A percentile compares a stretch with the other conserved stretches of the same genome.
phyloP scores from a whole-genome alignment of 768 basidiomycete genomes.

The Russula compacta region DNA sequence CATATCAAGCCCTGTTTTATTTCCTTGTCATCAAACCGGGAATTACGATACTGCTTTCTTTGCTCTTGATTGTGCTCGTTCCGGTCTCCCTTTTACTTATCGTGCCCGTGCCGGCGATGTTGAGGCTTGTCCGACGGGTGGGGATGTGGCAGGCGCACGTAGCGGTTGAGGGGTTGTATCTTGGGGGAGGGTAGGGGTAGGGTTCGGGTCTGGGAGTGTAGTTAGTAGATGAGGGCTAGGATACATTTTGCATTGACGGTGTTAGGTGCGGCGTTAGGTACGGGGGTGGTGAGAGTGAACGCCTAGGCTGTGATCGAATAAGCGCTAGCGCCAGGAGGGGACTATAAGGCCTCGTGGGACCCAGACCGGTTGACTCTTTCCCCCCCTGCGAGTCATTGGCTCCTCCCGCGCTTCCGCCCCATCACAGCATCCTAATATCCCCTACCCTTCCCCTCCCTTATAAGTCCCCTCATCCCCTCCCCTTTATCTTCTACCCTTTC shows the following conservation, averaged over 20 bases:
- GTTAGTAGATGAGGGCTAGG: neutral
- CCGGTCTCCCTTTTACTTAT: constrained; percentile 51
- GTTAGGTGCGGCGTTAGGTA: neutral
- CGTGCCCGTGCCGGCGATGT: constrained; percentile 56
- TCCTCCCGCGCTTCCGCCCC: constrained; percentile 1
- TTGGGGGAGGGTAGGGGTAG: constrained; percentile 29
- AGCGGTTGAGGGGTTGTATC: constrained; percentile 61
- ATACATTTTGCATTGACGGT: neutral
- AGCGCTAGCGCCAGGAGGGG: constrained; percentile 13
- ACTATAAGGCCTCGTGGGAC: constrained; percentile 14
- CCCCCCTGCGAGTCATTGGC: constrained; percentile 5
- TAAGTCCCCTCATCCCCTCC: neutral
- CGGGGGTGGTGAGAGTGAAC: neutral
- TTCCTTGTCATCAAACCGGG: constrained; percentile 82
- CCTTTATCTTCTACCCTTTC: neutral
- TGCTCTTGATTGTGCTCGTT: constrained; percentile 46
- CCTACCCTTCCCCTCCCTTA: neutral
- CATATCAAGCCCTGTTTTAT: constrained; percentile 81
- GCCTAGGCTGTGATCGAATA: neutral
- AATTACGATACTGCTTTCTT: constrained; percentile 59
- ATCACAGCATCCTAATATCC: constrained; percentile 16
- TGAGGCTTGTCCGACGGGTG: constrained; percentile 54
- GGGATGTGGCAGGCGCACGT: constrained; percentile 81
- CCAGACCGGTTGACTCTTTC: neutral
- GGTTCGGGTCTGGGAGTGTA: neutral